phyloP scores from a whole-genome alignment of 169 alveolate genomes.

The Plasmodium fragile region DNA sequence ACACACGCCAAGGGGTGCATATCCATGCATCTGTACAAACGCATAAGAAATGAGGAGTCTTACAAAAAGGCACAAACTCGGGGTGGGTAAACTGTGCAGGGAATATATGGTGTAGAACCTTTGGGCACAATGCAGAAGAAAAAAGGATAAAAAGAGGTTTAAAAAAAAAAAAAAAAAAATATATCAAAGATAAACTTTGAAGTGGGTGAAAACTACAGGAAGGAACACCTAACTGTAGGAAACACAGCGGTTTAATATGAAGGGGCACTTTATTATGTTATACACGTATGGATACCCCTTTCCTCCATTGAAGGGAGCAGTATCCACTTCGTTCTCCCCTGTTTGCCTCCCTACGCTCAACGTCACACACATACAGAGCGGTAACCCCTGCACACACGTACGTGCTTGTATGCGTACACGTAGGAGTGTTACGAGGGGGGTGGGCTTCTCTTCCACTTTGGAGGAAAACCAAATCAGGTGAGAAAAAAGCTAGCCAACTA shows the following conservation, averaged over 20 bases:
- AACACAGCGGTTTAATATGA: background rate
- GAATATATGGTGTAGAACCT: background rate
- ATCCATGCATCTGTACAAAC: background rate
- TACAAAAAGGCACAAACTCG: background rate
- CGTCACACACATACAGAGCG: background rate
- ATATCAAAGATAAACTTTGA: background rate
- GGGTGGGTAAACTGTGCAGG: background rate
- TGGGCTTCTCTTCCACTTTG: background rate
- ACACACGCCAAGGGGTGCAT: background rate
- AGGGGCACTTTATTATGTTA: background rate
- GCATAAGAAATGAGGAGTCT: background rate
- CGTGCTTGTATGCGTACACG: background rate
- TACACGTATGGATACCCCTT: background rate
- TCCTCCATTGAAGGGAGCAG: background rate
- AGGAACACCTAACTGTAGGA: background rate
- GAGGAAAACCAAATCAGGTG: background rate
- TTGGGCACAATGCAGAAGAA: background rate
- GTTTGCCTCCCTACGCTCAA: background rate
- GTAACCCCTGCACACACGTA: background rate
- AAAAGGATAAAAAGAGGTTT: background rate
- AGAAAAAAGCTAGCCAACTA: slow-evolving; percentile 4
- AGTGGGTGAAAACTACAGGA: background rate
- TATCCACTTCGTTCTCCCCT: background rate
- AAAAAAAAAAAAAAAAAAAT: background rate
- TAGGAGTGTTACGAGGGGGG: background rate